phyloP scores from a whole-genome alignment of 768 basidiomycete genomes.

The Podaxis sp. region DNA sequence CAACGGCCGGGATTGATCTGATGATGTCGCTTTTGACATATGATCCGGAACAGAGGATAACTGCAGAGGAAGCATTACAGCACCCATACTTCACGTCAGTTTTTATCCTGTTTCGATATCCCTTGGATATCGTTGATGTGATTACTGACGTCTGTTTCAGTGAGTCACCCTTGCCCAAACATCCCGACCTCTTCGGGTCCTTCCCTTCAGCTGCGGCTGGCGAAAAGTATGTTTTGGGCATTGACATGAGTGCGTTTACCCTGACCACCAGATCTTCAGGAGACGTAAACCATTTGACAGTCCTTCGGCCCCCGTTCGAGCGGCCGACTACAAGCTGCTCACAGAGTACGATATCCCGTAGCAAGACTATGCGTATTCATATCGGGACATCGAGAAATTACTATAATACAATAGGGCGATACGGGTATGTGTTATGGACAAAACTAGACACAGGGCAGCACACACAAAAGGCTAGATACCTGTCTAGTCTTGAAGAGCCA shows the following conservation, averaged over 20 bases:
- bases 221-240: constrained; percentile 67
- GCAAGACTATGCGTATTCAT: background rate
- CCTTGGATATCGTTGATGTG: background rate
- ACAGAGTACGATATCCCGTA: constrained; percentile 54
- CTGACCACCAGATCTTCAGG: constrained; percentile 35
- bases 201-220: constrained; percentile 97
- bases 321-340: constrained; percentile 63
- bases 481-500: too few species aligned
- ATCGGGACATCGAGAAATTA: background rate
- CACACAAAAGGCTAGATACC: background rate
- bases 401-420: background rate
- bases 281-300: constrained; percentile 76
- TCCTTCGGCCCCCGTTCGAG: constrained; percentile 76
- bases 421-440: background rate
- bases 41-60: constrained; percentile 83
- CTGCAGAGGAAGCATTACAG: constrained; percentile 84
- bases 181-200: constrained; percentile 91
- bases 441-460: background rate
- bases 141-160: constrained; percentile 35
- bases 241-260: background rate
- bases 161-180: constrained; percentile 93
- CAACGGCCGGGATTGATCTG: constrained; percentile 81
- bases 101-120: background rate
- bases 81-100: constrained; percentile 91
- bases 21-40: constrained; percentile 81